Evolutionary conservation across 345 rosid species (phyloP), one percentile per base, ranked within the genome.

Genomic region (Tarenaya hassleriana): DNA sequence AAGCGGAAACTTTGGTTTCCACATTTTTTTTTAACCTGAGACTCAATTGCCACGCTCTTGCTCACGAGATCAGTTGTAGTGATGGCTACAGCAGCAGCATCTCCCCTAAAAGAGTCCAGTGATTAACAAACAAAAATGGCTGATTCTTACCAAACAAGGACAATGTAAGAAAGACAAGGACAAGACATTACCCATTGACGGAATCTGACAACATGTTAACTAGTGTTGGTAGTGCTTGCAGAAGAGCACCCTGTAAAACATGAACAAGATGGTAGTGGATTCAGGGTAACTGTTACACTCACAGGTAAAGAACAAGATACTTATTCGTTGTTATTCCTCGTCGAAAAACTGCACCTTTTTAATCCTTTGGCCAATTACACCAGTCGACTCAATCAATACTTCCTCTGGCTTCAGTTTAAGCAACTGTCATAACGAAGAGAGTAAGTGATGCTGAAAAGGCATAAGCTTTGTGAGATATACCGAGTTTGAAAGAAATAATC

Each of bases 31-130:
- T 51, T 39, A 52, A 83, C 98, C 83, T 74, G 68, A 47, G 81
- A 74, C 61, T 84, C 94, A 70, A 92, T 52, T 19, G 98, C 98
- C 47, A 85, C 96, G 43, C 98, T 92, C 82, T 92, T 92, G 74
- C 94, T 92, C 31, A 85, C 94, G 51, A 92, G 88, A 72, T 92
- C 98, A 1, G 96, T 92, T 19, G 98, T 88, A 3, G 96, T 88
- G 69, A 92, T 85, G 33, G 98, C 97, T 68, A 88, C 82, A 34
- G 98, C 98, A 46, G 97, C 97, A 34, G 94, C 77, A 73, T 77
- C 84, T 66, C 90, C 95, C 77, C 98, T 88, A 45, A 41, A 39
- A 52, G 34, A 34, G 60, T 17, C 39, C 48, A 61, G 1, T 31
- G 5, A 17, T 10, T 18, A 5, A 1, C 7, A 10, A 6, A 34